These are phyloP conservation scores for Russula sp. DNA, from an alignment of 768 basidiomycete species.

Conservation along the genomic window DNA sequence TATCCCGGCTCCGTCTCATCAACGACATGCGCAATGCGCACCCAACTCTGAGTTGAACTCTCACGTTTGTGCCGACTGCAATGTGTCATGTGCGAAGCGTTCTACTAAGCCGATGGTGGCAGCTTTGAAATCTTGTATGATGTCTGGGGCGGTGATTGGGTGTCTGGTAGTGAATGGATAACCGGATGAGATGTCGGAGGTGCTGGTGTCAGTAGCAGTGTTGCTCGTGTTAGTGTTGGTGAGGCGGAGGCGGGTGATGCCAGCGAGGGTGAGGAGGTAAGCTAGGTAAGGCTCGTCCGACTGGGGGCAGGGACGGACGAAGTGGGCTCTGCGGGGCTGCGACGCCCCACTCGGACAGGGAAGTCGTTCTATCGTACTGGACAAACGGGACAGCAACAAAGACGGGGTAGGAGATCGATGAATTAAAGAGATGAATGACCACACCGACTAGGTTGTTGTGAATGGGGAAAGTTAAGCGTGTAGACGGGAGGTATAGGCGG, in stretches of 20 bases:
- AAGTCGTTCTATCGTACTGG: slow-evolving; percentile 21
- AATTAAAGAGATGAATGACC: no score
- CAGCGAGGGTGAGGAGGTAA: slow-evolving; percentile 69
- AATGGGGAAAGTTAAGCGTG: no score
- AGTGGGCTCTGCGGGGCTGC: slow-evolving; percentile 57
- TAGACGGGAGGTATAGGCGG: no score
- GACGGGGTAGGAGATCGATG: no score
- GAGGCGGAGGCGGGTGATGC: slow-evolving; percentile 63
- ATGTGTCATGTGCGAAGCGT: slow-evolving; percentile 48
- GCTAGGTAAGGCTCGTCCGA: slow-evolving; percentile 46
- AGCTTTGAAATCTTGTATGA: slow-evolving; percentile 64
- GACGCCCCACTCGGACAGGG: slow-evolving; percentile 55
- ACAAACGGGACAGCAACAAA: no score
- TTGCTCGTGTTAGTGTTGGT: slow-evolving; percentile 26
- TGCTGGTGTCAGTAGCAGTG: slow-evolving; percentile 27
- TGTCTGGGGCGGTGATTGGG: slow-evolving; percentile 48
- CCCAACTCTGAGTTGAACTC: slow-evolving; percentile 50
- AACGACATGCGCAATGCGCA: slow-evolving; percentile 66
- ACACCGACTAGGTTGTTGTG: no score
- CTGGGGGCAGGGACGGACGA: slow-evolving; percentile 59
- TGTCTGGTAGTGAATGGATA: slow-evolving; percentile 37
- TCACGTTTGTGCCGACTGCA: slow-evolving; percentile 53
- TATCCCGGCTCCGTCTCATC: slow-evolving; percentile 64
- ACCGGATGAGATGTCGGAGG: slow-evolving; percentile 37
- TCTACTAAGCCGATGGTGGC: slow-evolving; percentile 65